These are phyloP conservation scores for Torulaspora pretoriensis DNA, from an alignment of 1,139 yeast species.

Conservation along the genomic window DNA sequence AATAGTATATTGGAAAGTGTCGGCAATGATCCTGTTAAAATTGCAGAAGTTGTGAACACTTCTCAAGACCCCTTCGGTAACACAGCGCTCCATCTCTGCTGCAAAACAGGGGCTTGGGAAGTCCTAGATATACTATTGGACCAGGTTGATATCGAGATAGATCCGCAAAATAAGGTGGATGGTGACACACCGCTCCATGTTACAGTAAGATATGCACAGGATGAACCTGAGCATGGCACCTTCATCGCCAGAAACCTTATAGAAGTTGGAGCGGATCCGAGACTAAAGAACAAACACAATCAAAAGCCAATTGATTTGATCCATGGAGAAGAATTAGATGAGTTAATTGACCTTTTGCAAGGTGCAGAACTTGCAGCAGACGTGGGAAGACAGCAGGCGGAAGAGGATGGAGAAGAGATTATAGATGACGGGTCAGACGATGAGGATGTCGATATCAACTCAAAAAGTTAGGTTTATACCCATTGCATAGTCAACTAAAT, in stretches of 20 bases:
- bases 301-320: slow-evolving; percentile 74
- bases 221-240: slow-evolving; percentile 82
- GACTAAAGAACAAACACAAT: slow-evolving; percentile 51
- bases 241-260: slow-evolving; percentile 75
- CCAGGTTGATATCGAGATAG: slow-evolving; percentile 86
- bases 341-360: slow-evolving; percentile 59
- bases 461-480: neutral
- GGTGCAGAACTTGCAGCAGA: slow-evolving; percentile 74
- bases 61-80: slow-evolving; percentile 79
- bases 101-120: slow-evolving; percentile 79
- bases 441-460: slow-evolving; percentile 24
- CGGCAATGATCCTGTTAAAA: slow-evolving; percentile 44
- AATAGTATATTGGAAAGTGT: slow-evolving; percentile 49
- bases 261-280: slow-evolving; percentile 90
- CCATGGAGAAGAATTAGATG: slow-evolving; percentile 45
- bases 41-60: slow-evolving; percentile 62
- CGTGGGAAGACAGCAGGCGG: slow-evolving; percentile 26
- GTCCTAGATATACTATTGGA: slow-evolving; percentile 79
- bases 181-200: slow-evolving; percentile 88
- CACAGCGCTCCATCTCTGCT: slow-evolving; percentile 77
- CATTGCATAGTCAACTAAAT: neutral
- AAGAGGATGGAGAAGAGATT: slow-evolving; percentile 29
- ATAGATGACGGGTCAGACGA: slow-evolving; percentile 32
- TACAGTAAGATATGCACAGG: slow-evolving; percentile 70
- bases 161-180: slow-evolving; percentile 64